Percentiles rank a stretch among this genome's conserved stretches.
Evolutionary conservation across 768 basidiomycete species (phyloP).

Genomic region (Mrakia blollopis): DNA sequence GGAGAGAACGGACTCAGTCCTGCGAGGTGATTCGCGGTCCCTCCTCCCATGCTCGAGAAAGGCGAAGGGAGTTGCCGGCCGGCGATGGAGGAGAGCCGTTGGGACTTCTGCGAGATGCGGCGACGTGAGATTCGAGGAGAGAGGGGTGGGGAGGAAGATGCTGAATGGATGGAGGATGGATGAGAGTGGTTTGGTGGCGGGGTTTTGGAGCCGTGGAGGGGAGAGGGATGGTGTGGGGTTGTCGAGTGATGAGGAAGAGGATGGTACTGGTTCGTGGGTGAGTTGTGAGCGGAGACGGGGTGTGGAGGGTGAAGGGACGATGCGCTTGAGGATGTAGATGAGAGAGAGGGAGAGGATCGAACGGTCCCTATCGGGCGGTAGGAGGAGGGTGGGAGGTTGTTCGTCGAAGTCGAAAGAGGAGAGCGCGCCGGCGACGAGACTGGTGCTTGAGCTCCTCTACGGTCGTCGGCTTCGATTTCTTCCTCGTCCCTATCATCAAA

Average conservation of each 20-base stretch:
- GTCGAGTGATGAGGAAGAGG: slow-evolving; percentile 33
- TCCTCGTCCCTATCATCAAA: slow-evolving; percentile 11
- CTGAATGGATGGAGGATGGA: neutral
- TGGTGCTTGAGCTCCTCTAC: neutral
- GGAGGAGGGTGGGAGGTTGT: slow-evolving; percentile 22
- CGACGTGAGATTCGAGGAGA: slow-evolving; percentile 38
- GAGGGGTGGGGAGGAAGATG: slow-evolving; percentile 6
- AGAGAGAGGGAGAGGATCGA: slow-evolving; percentile 16
- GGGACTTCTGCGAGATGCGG: slow-evolving; percentile 25
- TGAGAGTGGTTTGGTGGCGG: slow-evolving; percentile 18
- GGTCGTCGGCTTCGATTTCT: neutral
- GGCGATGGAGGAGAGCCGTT: slow-evolving; percentile 24
- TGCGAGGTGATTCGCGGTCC: neutral
- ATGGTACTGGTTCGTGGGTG: slow-evolving; percentile 7
- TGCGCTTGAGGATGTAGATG: slow-evolving; percentile 19
- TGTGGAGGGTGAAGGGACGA: slow-evolving; percentile 8
- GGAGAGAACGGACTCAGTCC: slow-evolving; percentile 8
- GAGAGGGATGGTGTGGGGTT: slow-evolving; percentile 28
- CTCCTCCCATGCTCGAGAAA: neutral
- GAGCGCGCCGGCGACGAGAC: neutral
- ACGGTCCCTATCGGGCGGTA: slow-evolving; percentile 17
- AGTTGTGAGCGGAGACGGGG: neutral
- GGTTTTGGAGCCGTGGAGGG: slow-evolving; percentile 34
- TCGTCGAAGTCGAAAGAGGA: neutral
- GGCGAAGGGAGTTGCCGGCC: slow-evolving; percentile 23